Conservation (phyloP, 129 eudicot species). For the Flaveria robusta region DNA sequence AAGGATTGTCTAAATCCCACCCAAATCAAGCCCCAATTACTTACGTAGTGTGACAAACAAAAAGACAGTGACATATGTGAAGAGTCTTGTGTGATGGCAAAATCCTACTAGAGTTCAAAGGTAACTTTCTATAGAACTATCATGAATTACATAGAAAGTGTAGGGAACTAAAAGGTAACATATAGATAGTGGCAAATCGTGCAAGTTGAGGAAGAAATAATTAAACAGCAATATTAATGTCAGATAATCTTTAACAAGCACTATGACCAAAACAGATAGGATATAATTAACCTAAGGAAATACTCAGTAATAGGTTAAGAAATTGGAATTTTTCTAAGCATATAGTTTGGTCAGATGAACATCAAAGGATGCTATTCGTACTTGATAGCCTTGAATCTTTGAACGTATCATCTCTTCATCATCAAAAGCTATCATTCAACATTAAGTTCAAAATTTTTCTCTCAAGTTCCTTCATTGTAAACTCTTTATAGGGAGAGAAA, state of each 20-base stretch:
- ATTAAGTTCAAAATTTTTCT: neutral
- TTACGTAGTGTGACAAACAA: neutral
- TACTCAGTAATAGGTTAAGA: neutral
- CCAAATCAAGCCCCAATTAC: neutral
- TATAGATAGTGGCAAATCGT: slow-evolving; percentile 1
- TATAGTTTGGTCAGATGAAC: neutral
- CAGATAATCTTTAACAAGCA: neutral
- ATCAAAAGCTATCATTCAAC: neutral
- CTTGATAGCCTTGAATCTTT: neutral
- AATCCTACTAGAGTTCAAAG: neutral
- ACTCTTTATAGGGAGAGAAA: neutral
- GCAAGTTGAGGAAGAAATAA: slow-evolving; percentile 4
- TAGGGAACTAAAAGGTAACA: slow-evolving; percentile 2
- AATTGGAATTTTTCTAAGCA: neutral
- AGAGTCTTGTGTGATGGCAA: neutral
- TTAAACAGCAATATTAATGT: neutral
- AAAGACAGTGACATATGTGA: neutral
- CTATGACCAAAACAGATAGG: neutral
- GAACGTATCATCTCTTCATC: slow-evolving; percentile 1
- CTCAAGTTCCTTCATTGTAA: neutral
- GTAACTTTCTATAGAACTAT: neutral
- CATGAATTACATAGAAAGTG: neutral
- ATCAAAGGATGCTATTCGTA: neutral
- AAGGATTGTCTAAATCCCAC: neutral
- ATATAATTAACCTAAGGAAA: slow-evolving; percentile 2